Evolutionary conservation across 1,284 basidiomycete genomes (phyloP).

Genomic region (Cutaneotrichosporon sp.): DNA sequence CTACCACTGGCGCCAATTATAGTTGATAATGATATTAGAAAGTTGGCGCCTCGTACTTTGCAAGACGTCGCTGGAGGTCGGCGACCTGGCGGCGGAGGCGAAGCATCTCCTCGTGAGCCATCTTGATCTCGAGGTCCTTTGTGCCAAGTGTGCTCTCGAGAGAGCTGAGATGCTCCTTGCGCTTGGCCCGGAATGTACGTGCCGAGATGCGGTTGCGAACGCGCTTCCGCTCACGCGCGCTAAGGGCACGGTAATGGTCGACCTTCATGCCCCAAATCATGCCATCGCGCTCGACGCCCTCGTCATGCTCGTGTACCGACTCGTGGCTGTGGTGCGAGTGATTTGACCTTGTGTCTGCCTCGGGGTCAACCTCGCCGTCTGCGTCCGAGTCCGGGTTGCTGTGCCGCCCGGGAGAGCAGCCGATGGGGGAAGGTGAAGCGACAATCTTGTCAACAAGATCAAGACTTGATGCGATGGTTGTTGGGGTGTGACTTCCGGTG

Average conservation of each 20-base stretch:
- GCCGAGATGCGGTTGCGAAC: conserved; percentile 53
- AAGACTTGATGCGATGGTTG: conserved; percentile 30
- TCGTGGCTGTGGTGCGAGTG: conserved; percentile 31
- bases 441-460: conserved; percentile 36
- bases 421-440: conserved; percentile 28
- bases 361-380: conserved; percentile 34
- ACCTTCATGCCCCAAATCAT: conserved; percentile 55
- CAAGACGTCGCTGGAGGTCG: conserved; percentile 39
- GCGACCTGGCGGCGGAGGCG: conserved; percentile 43
- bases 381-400: conserved; percentile 29
- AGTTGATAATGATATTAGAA: background rate
- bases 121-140: conserved; percentile 48
- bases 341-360: conserved; percentile 20
- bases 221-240: conserved; percentile 50
- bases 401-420: background rate
- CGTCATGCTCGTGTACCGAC: conserved; percentile 44
- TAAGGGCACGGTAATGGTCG: conserved; percentile 48
- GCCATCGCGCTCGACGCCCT: conserved; percentile 52
- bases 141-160: conserved; percentile 44
- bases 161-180: conserved; percentile 50
- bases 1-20: background rate
- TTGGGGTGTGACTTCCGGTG: conserved; percentile 2
- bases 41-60: conserved; percentile 33
- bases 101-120: conserved; percentile 44
- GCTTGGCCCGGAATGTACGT: conserved; percentile 52